A percentile compares a stretch with the other conserved stretches of the same genome.
phyloP scores from a whole-genome alignment of 73 alveolate species.

The Tetrahymena thermophila region DNA sequence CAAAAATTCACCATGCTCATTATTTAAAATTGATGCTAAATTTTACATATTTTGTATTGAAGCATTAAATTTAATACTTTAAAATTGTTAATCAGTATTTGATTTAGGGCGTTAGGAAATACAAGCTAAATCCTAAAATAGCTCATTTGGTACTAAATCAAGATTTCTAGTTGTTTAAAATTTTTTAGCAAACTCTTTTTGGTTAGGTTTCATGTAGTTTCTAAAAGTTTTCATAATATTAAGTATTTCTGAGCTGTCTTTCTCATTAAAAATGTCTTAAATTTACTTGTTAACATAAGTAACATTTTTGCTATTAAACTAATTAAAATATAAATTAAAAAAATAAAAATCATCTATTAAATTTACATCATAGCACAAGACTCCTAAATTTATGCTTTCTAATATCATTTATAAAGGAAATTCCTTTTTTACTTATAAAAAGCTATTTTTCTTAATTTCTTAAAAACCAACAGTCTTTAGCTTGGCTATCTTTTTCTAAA shows the following conservation, averaged over 20 bases:
- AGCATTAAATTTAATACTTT: neutral
- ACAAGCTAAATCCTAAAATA: neutral
- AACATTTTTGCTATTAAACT: neutral
- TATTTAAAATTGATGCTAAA: neutral
- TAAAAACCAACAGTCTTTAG: neutral
- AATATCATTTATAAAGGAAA: neutral
- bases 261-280: neutral
- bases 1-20: neutral
- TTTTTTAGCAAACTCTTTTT: neutral
- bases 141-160: neutral
- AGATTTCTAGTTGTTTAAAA: neutral
- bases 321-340: too few relatives aligned
- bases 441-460: neutral
- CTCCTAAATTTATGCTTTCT: neutral
- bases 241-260: neutral
- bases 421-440: neutral
- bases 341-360: neutral
- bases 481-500: neutral
- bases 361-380: neutral
- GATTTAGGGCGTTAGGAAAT: neutral
- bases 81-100: neutral
- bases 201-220: neutral
- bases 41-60: neutral
- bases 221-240: neutral
- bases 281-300: neutral